Conservation (phyloP, 768 basidiomycete species). For the Mycena rebaudengoi region DNA sequence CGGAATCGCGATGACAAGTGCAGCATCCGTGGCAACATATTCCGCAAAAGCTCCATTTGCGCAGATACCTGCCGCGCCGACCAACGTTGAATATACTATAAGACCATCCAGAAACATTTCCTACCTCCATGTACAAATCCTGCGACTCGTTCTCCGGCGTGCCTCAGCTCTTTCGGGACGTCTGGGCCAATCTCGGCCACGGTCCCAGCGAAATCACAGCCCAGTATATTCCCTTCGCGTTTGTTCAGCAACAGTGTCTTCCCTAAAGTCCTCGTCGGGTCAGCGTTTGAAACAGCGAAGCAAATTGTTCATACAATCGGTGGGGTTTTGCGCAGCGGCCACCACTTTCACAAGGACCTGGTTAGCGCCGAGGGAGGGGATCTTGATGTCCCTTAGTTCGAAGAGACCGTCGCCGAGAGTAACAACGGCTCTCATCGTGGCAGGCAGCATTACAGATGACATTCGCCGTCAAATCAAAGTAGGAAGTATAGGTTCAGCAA, state of each 20-base stretch:
- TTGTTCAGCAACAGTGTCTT: conserved; percentile 28
- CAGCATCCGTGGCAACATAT: conserved; percentile 25
- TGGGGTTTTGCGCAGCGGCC: conserved; percentile 36
- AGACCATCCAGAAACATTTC: background rate
- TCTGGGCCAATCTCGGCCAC: conserved; percentile 27
- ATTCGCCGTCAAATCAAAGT: too few species aligned
- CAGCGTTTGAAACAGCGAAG: background rate
- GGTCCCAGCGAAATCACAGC: conserved; percentile 35
- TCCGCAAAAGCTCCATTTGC: conserved; percentile 27
- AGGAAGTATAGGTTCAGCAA: too few species aligned
- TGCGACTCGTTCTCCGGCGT: conserved; percentile 31
- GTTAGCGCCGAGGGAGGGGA: conserved; percentile 22
- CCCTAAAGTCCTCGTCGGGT: conserved; percentile 7
- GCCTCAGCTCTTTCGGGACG: conserved; percentile 16
- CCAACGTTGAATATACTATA: background rate
- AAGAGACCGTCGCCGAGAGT: conserved; percentile 29
- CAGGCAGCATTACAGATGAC: background rate
- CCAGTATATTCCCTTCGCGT: conserved; percentile 29
- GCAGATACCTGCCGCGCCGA: background rate
- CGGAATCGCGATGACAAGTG: conserved; percentile 29
- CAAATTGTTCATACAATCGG: conserved; percentile 25
- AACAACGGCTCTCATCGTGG: conserved; percentile 30
- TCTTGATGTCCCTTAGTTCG: conserved; percentile 17
- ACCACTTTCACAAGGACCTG: conserved; percentile 34
- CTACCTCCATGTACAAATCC: conserved; percentile 31